These are phyloP conservation scores for Bipolaris gigantea DNA, from an alignment of 2,329 filamentous ascomycete species.

Conservation along the genomic window DNA sequence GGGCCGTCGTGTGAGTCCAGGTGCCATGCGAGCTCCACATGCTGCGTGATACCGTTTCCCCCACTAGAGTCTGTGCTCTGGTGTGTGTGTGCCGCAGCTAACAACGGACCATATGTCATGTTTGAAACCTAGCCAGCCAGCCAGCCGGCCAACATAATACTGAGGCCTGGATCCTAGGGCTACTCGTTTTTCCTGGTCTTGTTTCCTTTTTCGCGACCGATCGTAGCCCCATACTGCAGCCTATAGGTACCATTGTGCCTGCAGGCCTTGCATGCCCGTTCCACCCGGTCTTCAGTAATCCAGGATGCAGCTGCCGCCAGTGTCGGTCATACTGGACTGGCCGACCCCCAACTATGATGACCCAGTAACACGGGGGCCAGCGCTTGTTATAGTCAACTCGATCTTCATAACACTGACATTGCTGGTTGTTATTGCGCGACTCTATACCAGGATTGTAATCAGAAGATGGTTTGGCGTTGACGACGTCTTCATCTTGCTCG, in stretches of 20 bases:
- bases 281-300: constrained; percentile 6
- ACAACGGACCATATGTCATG: constrained; percentile 3
- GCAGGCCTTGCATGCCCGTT: constrained; percentile 9
- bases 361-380: constrained; percentile 45
- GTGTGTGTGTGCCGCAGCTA: background rate
- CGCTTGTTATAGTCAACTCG: constrained; percentile 46
- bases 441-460: constrained; percentile 47
- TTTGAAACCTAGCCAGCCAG: background rate
- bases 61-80: constrained; percentile 1
- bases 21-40: background rate
- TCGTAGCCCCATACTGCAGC: background rate
- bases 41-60: constrained; percentile 6
- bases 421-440: constrained; percentile 41
- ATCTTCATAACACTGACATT: constrained; percentile 45
- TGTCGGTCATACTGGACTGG: constrained; percentile 40
- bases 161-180: background rate
- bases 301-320: constrained; percentile 36
- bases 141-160: constrained; percentile 6
- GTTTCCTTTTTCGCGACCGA: background rate
- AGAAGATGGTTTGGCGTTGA: constrained; percentile 50
- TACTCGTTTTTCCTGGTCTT: background rate
- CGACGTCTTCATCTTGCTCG: constrained; percentile 47
- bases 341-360: constrained; percentile 47
- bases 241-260: background rate
- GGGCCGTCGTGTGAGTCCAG: background rate